phyloP scores from a whole-genome alignment of 73 alveolate species.

The Stentor roeselii region DNA sequence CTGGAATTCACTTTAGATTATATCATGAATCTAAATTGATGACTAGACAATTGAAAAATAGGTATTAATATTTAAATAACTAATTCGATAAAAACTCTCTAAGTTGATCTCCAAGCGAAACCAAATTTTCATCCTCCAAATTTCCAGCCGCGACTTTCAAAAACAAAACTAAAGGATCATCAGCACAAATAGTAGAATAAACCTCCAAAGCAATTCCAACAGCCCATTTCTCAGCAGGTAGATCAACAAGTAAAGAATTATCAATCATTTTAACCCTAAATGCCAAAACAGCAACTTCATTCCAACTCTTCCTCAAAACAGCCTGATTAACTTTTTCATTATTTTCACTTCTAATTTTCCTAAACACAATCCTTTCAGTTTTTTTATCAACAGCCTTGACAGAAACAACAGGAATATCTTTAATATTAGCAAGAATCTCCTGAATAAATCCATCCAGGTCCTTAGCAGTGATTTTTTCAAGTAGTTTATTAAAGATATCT shows the following conservation, averaged over 20 bases:
- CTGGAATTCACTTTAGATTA: too few species aligned
- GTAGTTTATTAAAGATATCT: neutral
- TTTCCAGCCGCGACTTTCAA: too few species aligned
- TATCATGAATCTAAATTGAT: too few species aligned
- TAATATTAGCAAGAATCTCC: conserved; percentile 2
- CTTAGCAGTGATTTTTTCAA: neutral
- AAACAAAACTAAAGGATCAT: too few species aligned
- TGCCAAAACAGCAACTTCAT: neutral
- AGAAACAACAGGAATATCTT: conserved; percentile 2
- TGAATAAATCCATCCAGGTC: conserved; percentile 14
- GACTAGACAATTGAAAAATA: too few species aligned
- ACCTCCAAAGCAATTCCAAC: neutral
- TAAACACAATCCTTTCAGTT: neutral
- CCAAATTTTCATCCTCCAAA: too few species aligned
- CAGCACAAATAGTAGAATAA: neutral
- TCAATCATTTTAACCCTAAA: neutral
- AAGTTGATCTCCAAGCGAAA: too few species aligned
- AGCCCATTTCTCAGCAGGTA: conserved; percentile 6
- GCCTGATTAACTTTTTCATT: neutral
- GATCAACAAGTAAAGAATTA: neutral
- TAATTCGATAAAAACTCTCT: too few species aligned
- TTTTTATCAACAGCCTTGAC: conserved; percentile 3
- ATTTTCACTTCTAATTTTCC: neutral
- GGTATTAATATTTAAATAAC: too few species aligned
- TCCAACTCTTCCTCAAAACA: neutral